A percentile compares a stretch with the other conserved stretches of the same genome.
phyloP scores from a whole-genome alignment of 768 basidiomycete species.

The Suillus variegatus region DNA sequence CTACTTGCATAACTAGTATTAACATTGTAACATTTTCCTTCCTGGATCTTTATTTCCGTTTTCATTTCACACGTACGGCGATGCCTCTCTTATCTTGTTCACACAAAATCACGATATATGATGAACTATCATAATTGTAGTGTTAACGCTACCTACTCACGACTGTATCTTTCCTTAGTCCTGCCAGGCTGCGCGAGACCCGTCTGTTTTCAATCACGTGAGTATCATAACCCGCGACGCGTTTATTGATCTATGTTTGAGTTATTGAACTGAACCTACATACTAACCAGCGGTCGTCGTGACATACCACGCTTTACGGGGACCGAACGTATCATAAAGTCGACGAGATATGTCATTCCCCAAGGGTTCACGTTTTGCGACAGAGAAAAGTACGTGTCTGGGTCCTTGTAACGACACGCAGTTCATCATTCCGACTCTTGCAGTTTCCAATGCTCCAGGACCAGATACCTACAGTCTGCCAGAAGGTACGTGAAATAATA shows the following conservation, averaged over 20 bases:
- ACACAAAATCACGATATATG: not conserved
- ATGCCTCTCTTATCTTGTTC: not conserved
- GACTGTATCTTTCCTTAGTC: not conserved
- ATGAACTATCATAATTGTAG: not conserved
- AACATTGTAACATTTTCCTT: not conserved
- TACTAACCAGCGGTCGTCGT: not conserved
- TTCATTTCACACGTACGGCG: not conserved
- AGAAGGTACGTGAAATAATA: constrained; percentile 33
- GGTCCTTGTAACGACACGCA: not conserved
- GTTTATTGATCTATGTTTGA: constrained; percentile 24
- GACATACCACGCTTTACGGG: not conserved
- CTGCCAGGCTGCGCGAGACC: not conserved
- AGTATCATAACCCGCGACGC: constrained; percentile 14
- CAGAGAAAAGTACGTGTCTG: constrained; percentile 36
- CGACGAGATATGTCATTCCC: constrained; percentile 40
- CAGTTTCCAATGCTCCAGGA: constrained; percentile 48
- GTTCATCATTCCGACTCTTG: constrained; percentile 8
- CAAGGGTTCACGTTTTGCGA: constrained; percentile 48
- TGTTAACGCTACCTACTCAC: not conserved
- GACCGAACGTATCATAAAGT: not conserved
- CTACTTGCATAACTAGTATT: not conserved
- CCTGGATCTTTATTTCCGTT: not conserved
- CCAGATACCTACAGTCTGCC: constrained; percentile 49
- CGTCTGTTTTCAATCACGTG: constrained; percentile 29
- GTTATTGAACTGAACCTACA: not conserved